These are phyloP conservation scores for Hemileccinum impolitum DNA, from an alignment of 768 basidiomycete genomes.

Conservation along the genomic window DNA sequence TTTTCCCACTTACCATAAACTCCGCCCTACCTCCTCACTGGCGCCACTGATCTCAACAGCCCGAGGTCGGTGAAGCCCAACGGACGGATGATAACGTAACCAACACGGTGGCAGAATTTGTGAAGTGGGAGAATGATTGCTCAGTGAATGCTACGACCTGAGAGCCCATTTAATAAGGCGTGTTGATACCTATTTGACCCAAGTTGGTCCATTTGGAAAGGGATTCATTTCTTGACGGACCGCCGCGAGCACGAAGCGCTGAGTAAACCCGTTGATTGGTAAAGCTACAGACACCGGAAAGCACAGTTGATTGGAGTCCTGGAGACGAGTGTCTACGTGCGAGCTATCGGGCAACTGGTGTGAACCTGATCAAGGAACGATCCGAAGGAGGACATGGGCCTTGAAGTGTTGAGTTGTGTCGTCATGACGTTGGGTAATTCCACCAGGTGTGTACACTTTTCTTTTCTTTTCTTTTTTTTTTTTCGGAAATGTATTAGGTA, in stretches of 20 bases:
- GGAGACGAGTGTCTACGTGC: conserved; percentile 1
- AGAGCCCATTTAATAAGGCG: background rate
- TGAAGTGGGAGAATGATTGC: background rate
- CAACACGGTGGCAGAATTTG: background rate
- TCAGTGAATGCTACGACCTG: background rate
- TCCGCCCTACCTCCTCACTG: conserved; percentile 4
- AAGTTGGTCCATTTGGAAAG: background rate
- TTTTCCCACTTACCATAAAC: background rate
- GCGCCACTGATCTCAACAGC: conserved; percentile 12
- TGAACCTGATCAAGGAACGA: background rate
- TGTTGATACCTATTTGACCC: background rate
- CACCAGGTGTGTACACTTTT: too few species aligned
- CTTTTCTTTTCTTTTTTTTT: background rate
- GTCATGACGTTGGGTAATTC: background rate
- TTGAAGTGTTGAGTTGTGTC: too few species aligned
- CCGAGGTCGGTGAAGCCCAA: too few species aligned
- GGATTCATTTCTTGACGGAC: background rate
- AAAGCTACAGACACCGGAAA: background rate
- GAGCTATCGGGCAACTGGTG: background rate
- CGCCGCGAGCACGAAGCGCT: too few species aligned
- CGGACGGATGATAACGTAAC: conserved; percentile 13
- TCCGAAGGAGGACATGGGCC: background rate
- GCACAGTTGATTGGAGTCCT: conserved; percentile 1
- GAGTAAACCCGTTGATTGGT: background rate
- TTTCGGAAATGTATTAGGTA: too few species aligned